Evolutionary conservation across 2,329 filamentous ascomycete genomes (phyloP), one percentile per base, ranked within the genome.

Genomic region (Paecilomyces niveus): DNA sequence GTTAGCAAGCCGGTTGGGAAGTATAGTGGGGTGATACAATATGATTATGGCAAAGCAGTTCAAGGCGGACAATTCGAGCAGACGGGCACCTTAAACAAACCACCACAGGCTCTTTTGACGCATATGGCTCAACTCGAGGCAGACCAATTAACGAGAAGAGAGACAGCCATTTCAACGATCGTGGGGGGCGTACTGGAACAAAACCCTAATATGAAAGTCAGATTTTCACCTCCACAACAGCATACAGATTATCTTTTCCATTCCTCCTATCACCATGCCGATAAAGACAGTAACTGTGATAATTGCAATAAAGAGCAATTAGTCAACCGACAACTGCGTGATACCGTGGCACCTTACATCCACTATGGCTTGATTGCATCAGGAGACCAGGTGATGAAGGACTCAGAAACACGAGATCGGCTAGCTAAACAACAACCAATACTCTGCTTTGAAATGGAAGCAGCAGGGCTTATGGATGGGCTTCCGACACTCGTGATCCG

Each of bases 401-500:
- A 59, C 24, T 45, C 18, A 1, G 1, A n/a, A 4, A 56, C 45
- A 31, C 21, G 57, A 53, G 56, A 58, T 29, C 45, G 13, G 21
- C n/a, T 54, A 21, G 29, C 53, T 3, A 4, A 54, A 35, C n/a
- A 35, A 32, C 15, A 18, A 11, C 18, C 3, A 54, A 33, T 6
- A n/a, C 11, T 54, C 26, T 54, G 53, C 31, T 54, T 54, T 39
- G 31, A 53, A 9, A 45, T 45, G 35, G 35, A 45, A 9, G 35
- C n/a, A n/a, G n/a, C n/a, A n/a, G n/a, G n/a, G n/a, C n/a, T n/a
- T n/a, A n/a, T n/a, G n/a, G n/a, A n/a, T 7, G 3, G 35, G 35
- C 35, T 66, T 24, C 63, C 65, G 2, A 66, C 64, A 32, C 52
- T 69, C 2, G 65, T 67, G 1, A 62, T 68, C 50, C 61, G 67